Evolutionary conservation across 169 alveolate genomes (phyloP), one percentile per base, ranked within the genome.

Genomic region (Fabrea salina): DNA sequence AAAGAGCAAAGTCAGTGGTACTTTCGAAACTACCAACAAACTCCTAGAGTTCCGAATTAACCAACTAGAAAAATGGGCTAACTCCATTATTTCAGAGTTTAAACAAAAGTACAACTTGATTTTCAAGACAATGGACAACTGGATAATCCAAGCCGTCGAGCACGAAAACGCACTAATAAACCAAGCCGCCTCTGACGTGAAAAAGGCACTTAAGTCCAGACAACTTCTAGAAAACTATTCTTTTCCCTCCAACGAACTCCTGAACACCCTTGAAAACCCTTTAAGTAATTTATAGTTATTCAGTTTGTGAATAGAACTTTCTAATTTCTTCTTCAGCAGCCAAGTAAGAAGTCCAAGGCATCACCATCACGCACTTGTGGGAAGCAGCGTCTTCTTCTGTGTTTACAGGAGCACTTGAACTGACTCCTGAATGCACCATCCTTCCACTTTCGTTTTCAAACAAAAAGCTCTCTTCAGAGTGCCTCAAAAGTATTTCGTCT

Each of bases 381-480:
- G n/a, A n/a, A n/a, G n/a, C n/a, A n/a, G n/a, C n/a, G n/a, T n/a
- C n/a, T n/a, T n/a, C n/a, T n/a, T n/a, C n/a, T n/a, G n/a, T n/a
- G n/a, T n/a, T n/a, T n/a, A n/a, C n/a, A n/a, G n/a, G n/a, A n/a
- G n/a, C n/a, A n/a, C n/a, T n/a, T n/a, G n/a, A n/a, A n/a, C n/a
- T n/a, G n/a, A 30, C n/a, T 33, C 74, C 74, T 61, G 43, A 0
- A 44, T 44, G 16, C 16, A 8, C 53, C 8, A 8, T 44, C 16
- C 53, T 8, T 19, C 67, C 33, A n/a, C 40, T 35, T 35, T 61
- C 74, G n/a, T 16, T 35, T 32, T 61, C 74, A 61, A 61, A 61
- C 4, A 37, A 32, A 61, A 61, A 61, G 50, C 74, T 61, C 39
- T 61, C 74, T 61, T 61, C 74, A 32, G 74, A 13, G 16, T 37